These are phyloP conservation scores for Urochloa ruziziensis DNA, from an alignment of 176 grass and related monocot species.

Conservation along the genomic window DNA sequence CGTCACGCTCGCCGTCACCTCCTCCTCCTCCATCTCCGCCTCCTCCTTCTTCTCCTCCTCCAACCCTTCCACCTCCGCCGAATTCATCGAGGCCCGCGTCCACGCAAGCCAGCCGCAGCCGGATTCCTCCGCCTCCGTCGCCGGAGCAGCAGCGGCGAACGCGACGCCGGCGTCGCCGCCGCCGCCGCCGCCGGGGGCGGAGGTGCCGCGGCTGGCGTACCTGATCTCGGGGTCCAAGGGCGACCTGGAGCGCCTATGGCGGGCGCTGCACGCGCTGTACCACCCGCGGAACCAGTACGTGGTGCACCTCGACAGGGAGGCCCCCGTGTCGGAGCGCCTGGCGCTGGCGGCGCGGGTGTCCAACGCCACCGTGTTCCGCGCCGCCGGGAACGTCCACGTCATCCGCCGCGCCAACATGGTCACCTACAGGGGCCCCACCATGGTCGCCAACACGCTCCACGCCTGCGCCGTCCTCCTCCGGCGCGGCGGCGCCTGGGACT, in stretches of 20 bases:
- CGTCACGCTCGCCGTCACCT: conserved; percentile 35
- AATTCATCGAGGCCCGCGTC: neutral
- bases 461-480: conserved; percentile 83
- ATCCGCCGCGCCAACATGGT: conserved; percentile 84
- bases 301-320: conserved; percentile 85
- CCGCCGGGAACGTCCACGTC: conserved; percentile 71
- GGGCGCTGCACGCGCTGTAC: conserved; percentile 84
- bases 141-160: too few relatives aligned
- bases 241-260: conserved; percentile 86
- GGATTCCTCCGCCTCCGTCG: too few relatives aligned
- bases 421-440: conserved; percentile 87
- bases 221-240: conserved; percentile 86
- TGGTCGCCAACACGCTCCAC: conserved; percentile 94
- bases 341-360: conserved; percentile 61
- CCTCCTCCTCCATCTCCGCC: neutral
- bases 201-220: conserved; percentile 71
- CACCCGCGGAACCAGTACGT: conserved; percentile 87
- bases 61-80: too few relatives aligned
- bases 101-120: neutral
- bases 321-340: conserved; percentile 49
- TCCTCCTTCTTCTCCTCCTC: conserved; percentile 35
- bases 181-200: neutral
- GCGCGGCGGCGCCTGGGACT: conserved; percentile 72
- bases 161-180: neutral
- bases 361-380: conserved; percentile 40